Evolutionary conservation across 2,329 filamentous ascomycete species (phyloP), one percentile per base, ranked within the genome.

Genomic region (Pseudomassariella vexata): DNA sequence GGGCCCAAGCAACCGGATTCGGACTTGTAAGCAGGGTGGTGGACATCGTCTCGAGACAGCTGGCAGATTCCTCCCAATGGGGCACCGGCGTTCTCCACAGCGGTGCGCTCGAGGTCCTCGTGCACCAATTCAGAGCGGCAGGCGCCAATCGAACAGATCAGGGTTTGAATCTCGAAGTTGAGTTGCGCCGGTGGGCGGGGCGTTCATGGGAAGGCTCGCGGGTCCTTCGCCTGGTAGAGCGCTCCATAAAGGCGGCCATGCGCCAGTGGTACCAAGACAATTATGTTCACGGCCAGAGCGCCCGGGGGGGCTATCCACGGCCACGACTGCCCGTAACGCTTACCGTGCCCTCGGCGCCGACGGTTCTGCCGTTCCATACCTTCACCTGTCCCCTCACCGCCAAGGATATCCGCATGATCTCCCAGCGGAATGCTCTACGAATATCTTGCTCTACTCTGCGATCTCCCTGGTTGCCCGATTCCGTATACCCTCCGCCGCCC

Each of bases 291-390:
- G 70, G 69, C 41, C 66, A 68, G 42, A 68, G 76, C 34, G 71
- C 76, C 15, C 60, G 73, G 4, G 45, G 62, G 6, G 68, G 68
- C 9, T 95, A 95, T 55, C 62, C 65, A 20, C 70, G 92, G 31
- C 85, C 86, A 9, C 79, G 77, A 38, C 65, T 94, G 9, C 92
- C 90, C 4, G 59, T 69, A 3, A 73, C 71, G 24, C 66, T 98
- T 19, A 74, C 83, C 1, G 73, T 94, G 8, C 92, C 92, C 4
- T 79, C 85, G 19, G 90, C 92, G 5, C 92, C 92, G 3, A 98
- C 92, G 0, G 89, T 98, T 2, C 69, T 98, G 1, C 92, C 92
- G 1, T 98, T 98, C 52, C 92, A 98, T 56, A 96, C 92, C 0
- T 98, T 98, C 51, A 98, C 92, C 2, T 95, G 85, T 43, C 92